Percentiles rank a stretch among this genome's conserved stretches.
These are phyloP conservation scores for Uncinocarpus reesii DNA, from an alignment of 2,329 filamentous ascomycete species.

Conservation along the genomic window DNA sequence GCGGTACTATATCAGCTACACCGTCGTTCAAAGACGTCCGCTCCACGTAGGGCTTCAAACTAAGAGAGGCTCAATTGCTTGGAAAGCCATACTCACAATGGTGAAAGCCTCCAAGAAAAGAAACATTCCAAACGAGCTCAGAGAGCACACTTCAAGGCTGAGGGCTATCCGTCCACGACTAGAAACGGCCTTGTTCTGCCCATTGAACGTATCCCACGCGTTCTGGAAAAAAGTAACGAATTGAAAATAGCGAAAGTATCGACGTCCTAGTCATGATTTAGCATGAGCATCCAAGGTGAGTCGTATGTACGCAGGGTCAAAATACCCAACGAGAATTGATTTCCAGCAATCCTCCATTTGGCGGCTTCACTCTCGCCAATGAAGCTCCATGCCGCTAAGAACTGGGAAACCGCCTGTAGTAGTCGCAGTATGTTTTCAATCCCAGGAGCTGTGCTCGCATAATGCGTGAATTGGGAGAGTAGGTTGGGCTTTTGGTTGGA, in stretches of 20 bases:
- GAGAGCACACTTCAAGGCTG: conserved; percentile 47
- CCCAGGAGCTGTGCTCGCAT: conserved; percentile 25
- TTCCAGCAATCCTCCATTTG: conserved; percentile 30
- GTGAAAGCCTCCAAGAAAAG: conserved; percentile 56
- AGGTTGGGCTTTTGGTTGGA: not conserved
- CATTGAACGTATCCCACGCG: conserved; percentile 39
- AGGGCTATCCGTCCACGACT: conserved; percentile 26
- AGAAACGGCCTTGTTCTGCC: conserved; percentile 8
- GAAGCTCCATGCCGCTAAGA: not conserved
- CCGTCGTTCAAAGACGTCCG: conserved; percentile 5
- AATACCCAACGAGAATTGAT: conserved; percentile 38
- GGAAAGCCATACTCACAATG: conserved; percentile 41
- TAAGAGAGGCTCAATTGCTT: too few species aligned
- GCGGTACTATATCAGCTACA: conserved; percentile 1
- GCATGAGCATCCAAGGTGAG: not conserved
- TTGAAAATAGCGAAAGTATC: conserved; percentile 58
- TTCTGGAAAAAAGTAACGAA: conserved; percentile 52
- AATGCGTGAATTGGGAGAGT: conserved; percentile 24
- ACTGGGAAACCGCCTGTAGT: conserved; percentile 26
- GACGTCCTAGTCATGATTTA: conserved; percentile 36
- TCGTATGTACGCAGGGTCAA: not conserved
- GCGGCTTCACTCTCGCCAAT: conserved; percentile 13
- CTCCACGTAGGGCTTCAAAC: not conserved
- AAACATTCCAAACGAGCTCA: conserved; percentile 55
- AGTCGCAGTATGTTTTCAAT: conserved; percentile 34